A percentile compares a stretch with the other conserved stretches of the same genome.
These are phyloP conservation scores for Fusarium nygamai DNA, from an alignment of 2,329 filamentous ascomycete species.

Conservation along the genomic window DNA sequence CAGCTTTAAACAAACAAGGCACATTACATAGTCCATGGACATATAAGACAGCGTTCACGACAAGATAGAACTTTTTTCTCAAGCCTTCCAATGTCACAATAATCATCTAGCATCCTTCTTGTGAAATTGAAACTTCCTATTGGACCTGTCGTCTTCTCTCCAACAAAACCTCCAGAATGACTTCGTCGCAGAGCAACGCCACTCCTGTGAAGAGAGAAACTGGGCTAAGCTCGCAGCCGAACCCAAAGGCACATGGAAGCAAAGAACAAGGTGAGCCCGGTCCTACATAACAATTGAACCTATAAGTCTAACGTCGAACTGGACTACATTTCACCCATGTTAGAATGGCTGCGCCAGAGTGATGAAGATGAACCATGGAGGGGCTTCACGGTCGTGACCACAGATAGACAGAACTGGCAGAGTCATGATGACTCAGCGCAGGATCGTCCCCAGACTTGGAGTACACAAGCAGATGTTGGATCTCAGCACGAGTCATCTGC, in stretches of 20 bases:
- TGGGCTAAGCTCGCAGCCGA: accelerated
- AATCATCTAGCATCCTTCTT: accelerated
- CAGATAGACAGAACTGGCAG: accelerated
- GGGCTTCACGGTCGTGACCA: not conserved
- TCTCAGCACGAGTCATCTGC: not conserved
- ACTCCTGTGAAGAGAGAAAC: not conserved
- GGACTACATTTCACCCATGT: not conserved
- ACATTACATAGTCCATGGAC: not conserved
- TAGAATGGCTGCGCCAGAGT: not conserved
- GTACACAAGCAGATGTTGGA: not conserved
- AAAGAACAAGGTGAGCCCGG: not conserved
- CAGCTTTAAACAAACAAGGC: not conserved
- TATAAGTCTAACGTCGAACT: accelerated
- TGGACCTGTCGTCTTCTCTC: accelerated
- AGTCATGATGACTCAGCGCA: accelerated
- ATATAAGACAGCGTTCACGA: not conserved
- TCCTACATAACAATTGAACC: accelerated
- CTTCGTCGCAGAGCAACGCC: accelerated
- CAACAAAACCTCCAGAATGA: not conserved
- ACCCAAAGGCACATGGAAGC: accelerated
- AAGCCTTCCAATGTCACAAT: too few species aligned
- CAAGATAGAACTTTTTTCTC: accelerated
- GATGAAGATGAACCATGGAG: not conserved
- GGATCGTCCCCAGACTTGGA: not conserved
- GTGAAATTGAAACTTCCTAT: accelerated